Evolutionary conservation across 352 stramenopile genomes (phyloP).

Genomic region (Phytophthora syringae): DNA sequence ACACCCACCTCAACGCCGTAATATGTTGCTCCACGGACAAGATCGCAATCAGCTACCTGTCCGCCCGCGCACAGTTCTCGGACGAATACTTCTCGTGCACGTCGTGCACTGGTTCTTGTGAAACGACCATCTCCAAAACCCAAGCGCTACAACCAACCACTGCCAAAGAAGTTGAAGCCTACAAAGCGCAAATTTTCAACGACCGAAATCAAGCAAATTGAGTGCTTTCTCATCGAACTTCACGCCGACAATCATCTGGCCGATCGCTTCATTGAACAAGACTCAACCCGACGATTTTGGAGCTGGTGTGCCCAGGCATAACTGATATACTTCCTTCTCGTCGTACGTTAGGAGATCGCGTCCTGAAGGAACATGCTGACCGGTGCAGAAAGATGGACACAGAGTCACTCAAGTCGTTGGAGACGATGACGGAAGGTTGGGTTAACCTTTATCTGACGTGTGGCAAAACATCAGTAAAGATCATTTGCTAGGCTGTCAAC

Average conservation of each 20-base stretch:
- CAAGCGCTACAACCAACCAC: not conserved
- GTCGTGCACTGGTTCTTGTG: not conserved
- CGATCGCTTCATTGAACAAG: not conserved
- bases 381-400: not conserved
- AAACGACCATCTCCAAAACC: not conserved
- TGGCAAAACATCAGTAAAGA: slow-evolving; percentile 10
- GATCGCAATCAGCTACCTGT: not conserved
- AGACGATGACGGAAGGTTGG: not conserved
- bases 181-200: not conserved
- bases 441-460: slow-evolving; percentile 11
- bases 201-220: not conserved
- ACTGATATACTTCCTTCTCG: not conserved
- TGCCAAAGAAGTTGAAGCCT: not conserved
- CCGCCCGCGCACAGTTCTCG: not conserved
- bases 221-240: not conserved
- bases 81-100: not conserved
- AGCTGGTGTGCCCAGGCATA: not conserved
- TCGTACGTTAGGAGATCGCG: not conserved
- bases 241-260: not conserved
- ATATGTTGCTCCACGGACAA: not conserved
- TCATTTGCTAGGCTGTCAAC: slow-evolving; percentile 6
- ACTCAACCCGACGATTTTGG: not conserved
- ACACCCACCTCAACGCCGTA: not conserved
- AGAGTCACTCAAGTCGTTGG: not conserved
- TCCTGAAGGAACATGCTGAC: not conserved